Percentiles rank a stretch among this genome's conserved stretches.
phyloP scores from a whole-genome alignment of 768 basidiomycete genomes.

The Russula emetica region DNA sequence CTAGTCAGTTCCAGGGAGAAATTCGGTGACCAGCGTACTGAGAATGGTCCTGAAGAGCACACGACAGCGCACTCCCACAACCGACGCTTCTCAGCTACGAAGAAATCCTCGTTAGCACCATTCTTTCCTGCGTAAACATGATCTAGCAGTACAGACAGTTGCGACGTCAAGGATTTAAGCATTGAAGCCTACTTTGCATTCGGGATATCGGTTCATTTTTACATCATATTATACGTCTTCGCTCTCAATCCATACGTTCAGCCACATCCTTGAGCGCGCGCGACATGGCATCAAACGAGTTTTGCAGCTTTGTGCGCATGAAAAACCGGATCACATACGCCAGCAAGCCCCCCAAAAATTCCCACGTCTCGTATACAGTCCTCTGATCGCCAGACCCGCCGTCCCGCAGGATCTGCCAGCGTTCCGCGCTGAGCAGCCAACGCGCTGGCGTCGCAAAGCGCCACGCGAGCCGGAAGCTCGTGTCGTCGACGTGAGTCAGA shows the following conservation, averaged over 20 bases:
- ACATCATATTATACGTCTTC: background rate
- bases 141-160: too few relatives aligned
- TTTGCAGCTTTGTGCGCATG: constrained; percentile 12
- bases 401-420: constrained; percentile 18
- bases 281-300: constrained; percentile 17
- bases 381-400: background rate
- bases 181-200: too few relatives aligned
- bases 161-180: too few relatives aligned
- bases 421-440: constrained; percentile 16
- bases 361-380: constrained; percentile 20
- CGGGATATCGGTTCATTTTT: background rate
- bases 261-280: constrained; percentile 14
- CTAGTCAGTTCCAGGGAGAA: too few relatives aligned
- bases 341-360: constrained; percentile 10
- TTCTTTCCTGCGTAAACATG: too few relatives aligned
- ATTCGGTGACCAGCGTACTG: too few relatives aligned
- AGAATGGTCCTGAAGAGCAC: too few relatives aligned
- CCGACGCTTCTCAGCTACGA: too few relatives aligned
- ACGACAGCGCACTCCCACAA: too few relatives aligned
- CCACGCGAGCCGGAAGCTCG: constrained; percentile 13
- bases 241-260: background rate
- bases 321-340: constrained; percentile 15
- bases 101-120: too few relatives aligned
- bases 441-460: constrained; percentile 14
- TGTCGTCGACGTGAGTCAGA: constrained; percentile 10